Conservation (phyloP, 176 grass and related monocot species). For the Avena insularis region DNA sequence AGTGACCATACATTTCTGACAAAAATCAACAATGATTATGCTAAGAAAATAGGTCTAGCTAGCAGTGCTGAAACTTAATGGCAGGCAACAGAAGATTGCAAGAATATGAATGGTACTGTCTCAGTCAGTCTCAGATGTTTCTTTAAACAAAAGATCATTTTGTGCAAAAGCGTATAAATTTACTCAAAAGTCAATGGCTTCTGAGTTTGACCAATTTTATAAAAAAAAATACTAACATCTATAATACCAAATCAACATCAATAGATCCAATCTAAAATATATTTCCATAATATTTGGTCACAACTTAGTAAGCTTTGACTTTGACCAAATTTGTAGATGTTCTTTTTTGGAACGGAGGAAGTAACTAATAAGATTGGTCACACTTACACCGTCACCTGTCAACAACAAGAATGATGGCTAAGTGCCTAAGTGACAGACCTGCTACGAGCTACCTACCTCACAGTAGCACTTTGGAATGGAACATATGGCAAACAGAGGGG, state of each 20-base stretch:
- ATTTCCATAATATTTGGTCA: too few relatives aligned
- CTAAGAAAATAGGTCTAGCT: neutral
- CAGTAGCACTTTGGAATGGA: neutral
- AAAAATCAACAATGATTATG: conserved; percentile 4
- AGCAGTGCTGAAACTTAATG: neutral
- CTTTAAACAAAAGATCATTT: conserved; percentile 28
- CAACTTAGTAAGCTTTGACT: too few relatives aligned
- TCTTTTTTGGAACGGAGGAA: neutral
- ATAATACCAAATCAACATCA: too few relatives aligned
- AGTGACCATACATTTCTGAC: conserved; percentile 22
- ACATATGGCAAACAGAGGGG: neutral
- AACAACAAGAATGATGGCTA: conserved; percentile 2
- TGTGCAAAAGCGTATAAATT: neutral
- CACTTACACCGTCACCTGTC: neutral
- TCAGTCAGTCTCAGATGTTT: neutral
- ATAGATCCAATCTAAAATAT: too few relatives aligned
- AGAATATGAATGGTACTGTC: conserved; percentile 15
- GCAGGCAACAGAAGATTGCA: conserved; percentile 5
- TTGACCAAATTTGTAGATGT: too few relatives aligned
- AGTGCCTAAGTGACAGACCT: conserved; percentile 2
- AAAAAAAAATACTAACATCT: too few relatives aligned
- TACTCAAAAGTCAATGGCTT: too few relatives aligned
- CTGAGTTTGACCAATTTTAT: too few relatives aligned
- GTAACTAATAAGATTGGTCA: neutral
- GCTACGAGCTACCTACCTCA: neutral